Evolutionary conservation across 306 rosid species (phyloP).

Genomic region (Notholithocarpus densiflorus): DNA sequence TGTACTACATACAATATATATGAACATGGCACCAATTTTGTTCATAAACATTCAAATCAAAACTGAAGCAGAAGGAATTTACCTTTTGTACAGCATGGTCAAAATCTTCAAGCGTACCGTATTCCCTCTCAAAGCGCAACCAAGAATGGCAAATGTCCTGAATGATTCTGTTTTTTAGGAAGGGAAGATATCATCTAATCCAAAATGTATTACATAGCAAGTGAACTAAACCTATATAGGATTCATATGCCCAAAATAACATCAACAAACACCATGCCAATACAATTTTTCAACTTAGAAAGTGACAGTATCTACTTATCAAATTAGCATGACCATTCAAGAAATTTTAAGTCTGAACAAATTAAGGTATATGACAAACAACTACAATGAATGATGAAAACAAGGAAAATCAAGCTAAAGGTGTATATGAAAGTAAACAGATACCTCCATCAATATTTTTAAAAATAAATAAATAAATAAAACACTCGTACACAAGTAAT

Average conservation of each 20-base stretch:
- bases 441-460: not conserved
- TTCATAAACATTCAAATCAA: not conserved
- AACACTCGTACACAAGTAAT: not conserved
- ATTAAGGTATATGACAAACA: not conserved
- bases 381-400: not conserved
- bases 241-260: not conserved
- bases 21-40: not conserved
- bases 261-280: not conserved
- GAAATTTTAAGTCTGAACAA: not conserved
- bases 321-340: not conserved
- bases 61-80: conserved; percentile 20
- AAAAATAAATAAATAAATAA: not conserved
- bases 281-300: not conserved
- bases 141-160: conserved; percentile 96
- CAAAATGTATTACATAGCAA: conserved; percentile 38
- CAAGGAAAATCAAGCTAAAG: not conserved
- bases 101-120: conserved; percentile 72
- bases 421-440: not conserved
- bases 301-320: not conserved
- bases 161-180: conserved; percentile 70
- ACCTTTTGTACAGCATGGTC: conserved; percentile 81
- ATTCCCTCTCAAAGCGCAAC: conserved; percentile 92
- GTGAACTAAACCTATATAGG: conserved; percentile 11
- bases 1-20: not conserved
- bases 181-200: conserved; percentile 73